A percentile compares a stretch with the other conserved stretches of the same genome.
These are phyloP conservation scores for Hylodesmum podocarpum DNA, from an alignment of 306 rosid species.

Conservation along the genomic window DNA sequence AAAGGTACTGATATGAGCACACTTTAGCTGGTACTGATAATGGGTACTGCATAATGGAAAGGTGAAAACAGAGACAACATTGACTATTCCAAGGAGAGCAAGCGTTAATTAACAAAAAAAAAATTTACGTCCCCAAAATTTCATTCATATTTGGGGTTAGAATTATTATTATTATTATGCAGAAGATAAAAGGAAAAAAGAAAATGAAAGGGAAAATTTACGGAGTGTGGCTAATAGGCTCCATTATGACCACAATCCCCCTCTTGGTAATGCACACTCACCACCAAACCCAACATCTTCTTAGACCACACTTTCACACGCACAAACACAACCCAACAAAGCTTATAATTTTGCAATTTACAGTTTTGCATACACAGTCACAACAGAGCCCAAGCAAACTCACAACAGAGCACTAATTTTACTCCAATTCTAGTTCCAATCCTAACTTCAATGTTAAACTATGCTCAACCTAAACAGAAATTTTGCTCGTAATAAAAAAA, in stretches of 20 bases:
- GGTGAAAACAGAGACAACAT: slow-evolving; percentile 56
- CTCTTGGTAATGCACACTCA: slow-evolving; percentile 85
- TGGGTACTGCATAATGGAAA: slow-evolving; percentile 50
- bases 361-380: slow-evolving; percentile 24
- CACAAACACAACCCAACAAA: slow-evolving; percentile 17
- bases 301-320: slow-evolving; percentile 43
- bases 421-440: too few species aligned
- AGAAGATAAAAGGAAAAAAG: slow-evolving; percentile 13
- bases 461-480: too few species aligned
- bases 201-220: slow-evolving; percentile 35
- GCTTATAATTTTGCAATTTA: too few species aligned
- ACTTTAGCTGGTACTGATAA: slow-evolving; percentile 29
- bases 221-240: slow-evolving; percentile 72
- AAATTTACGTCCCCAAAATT: slow-evolving; percentile 63
- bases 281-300: slow-evolving; percentile 77
- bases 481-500: too few species aligned
- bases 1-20: slow-evolving; percentile 41
- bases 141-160: slow-evolving; percentile 53
- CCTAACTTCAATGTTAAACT: too few species aligned
- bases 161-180: slow-evolving; percentile 46
- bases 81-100: slow-evolving; percentile 62
- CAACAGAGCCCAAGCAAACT: too few species aligned
- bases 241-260: slow-evolving; percentile 48
- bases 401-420: too few species aligned
- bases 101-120: slow-evolving; percentile 35